phyloP scores from a whole-genome alignment of 495 filamentous ascomycete species.

The Penicillium bialowiezense region DNA sequence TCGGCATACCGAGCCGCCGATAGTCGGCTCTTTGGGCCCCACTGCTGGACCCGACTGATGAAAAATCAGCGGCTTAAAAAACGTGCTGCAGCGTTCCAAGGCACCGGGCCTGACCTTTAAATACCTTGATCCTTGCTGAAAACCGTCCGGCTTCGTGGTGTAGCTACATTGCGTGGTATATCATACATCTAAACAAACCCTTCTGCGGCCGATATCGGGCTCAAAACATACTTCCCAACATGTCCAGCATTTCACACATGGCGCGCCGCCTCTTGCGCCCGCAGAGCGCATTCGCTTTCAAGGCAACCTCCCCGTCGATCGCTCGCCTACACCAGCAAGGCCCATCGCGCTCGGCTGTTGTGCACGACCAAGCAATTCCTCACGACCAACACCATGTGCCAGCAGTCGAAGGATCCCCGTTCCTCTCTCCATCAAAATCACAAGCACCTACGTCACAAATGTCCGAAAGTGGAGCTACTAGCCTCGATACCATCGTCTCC shows the following conservation, averaged over 20 bases:
- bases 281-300: not conserved
- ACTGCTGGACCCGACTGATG: constrained; percentile 13
- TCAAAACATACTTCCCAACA: constrained; percentile 1
- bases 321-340: constrained; percentile 25
- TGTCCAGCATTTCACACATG: constrained; percentile 10
- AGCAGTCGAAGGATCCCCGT: constrained; percentile 6
- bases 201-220: not conserved
- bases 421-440: constrained; percentile 12
- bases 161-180: not conserved
- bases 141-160: not conserved
- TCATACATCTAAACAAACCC: not conserved
- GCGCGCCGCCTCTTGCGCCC: constrained; percentile 14
- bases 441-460: constrained; percentile 7
- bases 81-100: not conserved
- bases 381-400: constrained; percentile 13
- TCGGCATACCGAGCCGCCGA: constrained; percentile 17
- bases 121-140: not conserved
- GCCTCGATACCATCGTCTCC: constrained; percentile 63
- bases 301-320: constrained; percentile 1
- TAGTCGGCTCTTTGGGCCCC: constrained; percentile 22
- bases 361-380: constrained; percentile 28
- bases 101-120: not conserved
- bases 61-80: constrained; percentile 14
- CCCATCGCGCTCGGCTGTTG: constrained; percentile 24
- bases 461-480: not conserved